These are phyloP conservation scores for Corylus americana DNA, from an alignment of 306 rosid genomes.

Conservation along the genomic window DNA sequence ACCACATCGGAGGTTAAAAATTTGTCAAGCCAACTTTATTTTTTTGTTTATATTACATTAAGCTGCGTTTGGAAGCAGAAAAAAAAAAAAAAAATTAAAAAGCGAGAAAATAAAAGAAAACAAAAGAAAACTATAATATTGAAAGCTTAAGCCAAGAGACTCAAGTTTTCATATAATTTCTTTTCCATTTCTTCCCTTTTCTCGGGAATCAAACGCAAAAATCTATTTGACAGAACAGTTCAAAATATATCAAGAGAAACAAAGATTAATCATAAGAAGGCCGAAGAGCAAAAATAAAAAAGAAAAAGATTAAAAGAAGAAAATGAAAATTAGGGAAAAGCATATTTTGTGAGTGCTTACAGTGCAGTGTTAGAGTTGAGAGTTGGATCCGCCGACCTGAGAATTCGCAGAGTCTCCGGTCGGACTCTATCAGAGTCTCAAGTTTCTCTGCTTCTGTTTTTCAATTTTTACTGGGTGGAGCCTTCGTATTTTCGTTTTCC, in stretches of 20 bases:
- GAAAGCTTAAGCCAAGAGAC: background rate
- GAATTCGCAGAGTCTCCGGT: constrained; percentile 1
- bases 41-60: background rate
- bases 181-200: background rate
- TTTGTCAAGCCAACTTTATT: background rate
- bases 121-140: background rate
- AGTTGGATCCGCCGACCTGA: constrained; percentile 1
- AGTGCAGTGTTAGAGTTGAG: background rate
- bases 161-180: background rate
- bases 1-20: background rate
- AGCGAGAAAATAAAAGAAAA: background rate
- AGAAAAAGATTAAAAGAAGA: background rate
- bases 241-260: background rate
- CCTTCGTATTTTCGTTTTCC: background rate
- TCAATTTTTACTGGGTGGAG: background rate
- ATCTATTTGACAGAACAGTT: background rate
- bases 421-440: background rate
- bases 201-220: background rate
- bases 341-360: constrained; percentile 8
- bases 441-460: background rate
- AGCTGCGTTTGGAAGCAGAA: background rate
- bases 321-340: background rate
- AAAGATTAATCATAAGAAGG: background rate
- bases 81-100: background rate
- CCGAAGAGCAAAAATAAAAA: background rate